Evolutionary conservation across 2,329 filamentous ascomycete genomes (phyloP).

Genomic region (Zarea fungicola): DNA sequence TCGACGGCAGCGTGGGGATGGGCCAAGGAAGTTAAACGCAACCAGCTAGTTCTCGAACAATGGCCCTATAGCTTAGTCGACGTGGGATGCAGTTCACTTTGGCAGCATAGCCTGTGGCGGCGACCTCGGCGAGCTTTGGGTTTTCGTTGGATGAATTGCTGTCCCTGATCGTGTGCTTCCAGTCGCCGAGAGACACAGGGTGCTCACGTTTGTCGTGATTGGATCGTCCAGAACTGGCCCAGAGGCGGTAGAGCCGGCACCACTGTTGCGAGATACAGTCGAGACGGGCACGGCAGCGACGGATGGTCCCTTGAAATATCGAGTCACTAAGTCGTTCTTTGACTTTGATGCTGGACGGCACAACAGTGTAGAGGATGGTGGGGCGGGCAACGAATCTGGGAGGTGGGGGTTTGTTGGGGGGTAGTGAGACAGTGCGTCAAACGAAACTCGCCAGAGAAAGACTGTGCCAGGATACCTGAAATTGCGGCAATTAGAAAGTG

Average conservation of each 20-base stretch:
- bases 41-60: background rate
- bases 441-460: no score
- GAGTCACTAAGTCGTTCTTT: background rate
- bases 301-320: background rate
- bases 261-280: conserved; percentile 9
- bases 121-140: background rate
- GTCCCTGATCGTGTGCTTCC: conserved; percentile 9
- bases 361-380: conserved; percentile 2
- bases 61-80: background rate
- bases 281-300: conserved; percentile 9
- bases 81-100: background rate
- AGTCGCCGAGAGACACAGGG: conserved; percentile 1
- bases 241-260: conserved; percentile 6
- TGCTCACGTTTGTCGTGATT: conserved; percentile 1
- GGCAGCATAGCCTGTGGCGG: conserved; percentile 1
- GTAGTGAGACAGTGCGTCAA: background rate
- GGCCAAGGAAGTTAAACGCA: background rate
- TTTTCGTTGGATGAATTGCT: no score
- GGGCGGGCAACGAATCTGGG: conserved; percentile 8
- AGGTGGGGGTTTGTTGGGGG: background rate
- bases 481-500: no score
- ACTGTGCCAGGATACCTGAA: background rate
- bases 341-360: background rate
- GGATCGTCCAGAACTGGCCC: conserved; percentile 4
- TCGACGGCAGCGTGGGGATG: background rate